Percentiles rank a stretch among this genome's conserved stretches.
These are phyloP conservation scores for Cenchrus americanus DNA, from an alignment of 176 grass and related monocot genomes.

Conservation along the genomic window DNA sequence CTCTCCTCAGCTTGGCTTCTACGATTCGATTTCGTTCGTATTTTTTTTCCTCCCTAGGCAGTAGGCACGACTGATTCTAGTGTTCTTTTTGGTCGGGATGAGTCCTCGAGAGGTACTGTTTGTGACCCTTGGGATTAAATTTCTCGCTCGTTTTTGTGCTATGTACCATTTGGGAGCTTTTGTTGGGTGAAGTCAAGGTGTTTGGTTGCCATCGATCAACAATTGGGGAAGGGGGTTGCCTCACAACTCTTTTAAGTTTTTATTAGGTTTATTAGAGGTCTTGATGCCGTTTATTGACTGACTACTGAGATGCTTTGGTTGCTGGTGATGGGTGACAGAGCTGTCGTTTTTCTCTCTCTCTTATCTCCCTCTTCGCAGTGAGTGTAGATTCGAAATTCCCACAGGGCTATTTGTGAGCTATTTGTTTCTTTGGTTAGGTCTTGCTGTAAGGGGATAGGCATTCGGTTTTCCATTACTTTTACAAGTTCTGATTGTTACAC, in stretches of 20 bases:
- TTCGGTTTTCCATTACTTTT: not conserved
- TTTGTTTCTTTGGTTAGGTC: not conserved
- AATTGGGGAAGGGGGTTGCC: not conserved
- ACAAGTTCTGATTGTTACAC: not conserved
- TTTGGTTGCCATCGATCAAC: conserved; percentile 12
- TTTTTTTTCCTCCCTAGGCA: not conserved
- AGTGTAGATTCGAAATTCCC: conserved; percentile 11
- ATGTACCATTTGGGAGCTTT: not conserved
- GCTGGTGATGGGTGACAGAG: not conserved
- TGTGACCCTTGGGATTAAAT: not conserved
- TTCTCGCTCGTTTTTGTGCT: not conserved
- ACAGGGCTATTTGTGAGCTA: not conserved
- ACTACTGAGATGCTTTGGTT: not conserved
- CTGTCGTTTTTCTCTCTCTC: not conserved
- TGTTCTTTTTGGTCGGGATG: not conserved
- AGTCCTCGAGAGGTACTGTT: not conserved
- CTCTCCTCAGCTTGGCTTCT: conserved; percentile 6
- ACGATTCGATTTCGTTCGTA: not conserved
- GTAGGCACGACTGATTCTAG: not conserved
- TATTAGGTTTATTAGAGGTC: not conserved
- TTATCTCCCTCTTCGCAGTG: not conserved
- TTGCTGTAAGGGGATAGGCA: not conserved
- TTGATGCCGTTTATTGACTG: not conserved
- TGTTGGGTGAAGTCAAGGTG: not conserved
- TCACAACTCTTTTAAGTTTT: not conserved